Base-by-base conservation (phyloP, 495 filamentous ascomycete species). In the Coniosporium apollinis region DNA sequence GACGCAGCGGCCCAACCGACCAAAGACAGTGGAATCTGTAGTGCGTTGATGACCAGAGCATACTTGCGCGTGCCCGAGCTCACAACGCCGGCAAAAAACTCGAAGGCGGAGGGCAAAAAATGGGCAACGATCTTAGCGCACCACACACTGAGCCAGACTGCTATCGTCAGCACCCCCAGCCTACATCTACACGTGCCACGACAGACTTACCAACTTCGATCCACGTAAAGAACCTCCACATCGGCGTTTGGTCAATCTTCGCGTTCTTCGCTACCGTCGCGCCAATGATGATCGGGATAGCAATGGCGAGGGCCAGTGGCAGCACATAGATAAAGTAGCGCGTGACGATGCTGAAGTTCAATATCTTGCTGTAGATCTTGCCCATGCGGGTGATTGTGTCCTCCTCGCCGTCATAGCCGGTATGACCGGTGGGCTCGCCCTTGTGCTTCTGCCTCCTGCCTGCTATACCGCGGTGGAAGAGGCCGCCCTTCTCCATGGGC, bases 61-160 rank as follows among this genome's bases (percentile, higher is more conserved):
- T 97, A 94, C 58, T 96, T 97, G 36, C 83, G 69, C 2, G 84
- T 91, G 11, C 87, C 86, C 2, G 85, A 72, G 57, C 79, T 89
- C 40, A 94, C 80, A 37, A 94, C 79, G 21, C 87, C 87, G 45
- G 75, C 76, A 29, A 94, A 65, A 40, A 84, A 76, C 59, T 91
- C 80, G 55, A 96, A 94, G 19, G 94, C 41, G 14, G 53, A 63
- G 1, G 89, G 87, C n/a, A 93, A 54, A 19, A 74, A 57, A 50
- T 81, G 77, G 5, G 86, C 79, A 17, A 79, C 62, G 22, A 93
- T 52, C 59, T 97, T 97, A 28, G 74, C 77, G 16, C 70, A 68
- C 89, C 89, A 97, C 34, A 96, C 63, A 37, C 74, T 69, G 26
- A 86, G 60, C 87, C 86, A 94, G 19, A 91, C 70, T 37, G 38